Percentiles rank a stretch among this genome's conserved stretches.
phyloP scores from a whole-genome alignment of 1,284 basidiomycete species.

The Ustilago esculenta region DNA sequence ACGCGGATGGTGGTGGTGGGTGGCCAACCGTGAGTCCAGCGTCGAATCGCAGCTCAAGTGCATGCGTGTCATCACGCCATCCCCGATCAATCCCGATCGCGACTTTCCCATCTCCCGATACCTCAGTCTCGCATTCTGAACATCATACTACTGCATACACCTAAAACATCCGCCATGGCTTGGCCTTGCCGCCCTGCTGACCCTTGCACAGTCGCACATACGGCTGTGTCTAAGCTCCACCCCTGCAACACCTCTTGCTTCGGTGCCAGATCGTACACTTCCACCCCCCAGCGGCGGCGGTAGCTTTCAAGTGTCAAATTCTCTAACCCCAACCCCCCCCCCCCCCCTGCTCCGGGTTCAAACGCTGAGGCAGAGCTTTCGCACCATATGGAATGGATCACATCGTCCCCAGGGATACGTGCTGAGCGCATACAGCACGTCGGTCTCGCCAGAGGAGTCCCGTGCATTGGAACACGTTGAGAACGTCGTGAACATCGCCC shows the following conservation, averaged over 20 bases:
- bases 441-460: slow-evolving; percentile 34
- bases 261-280: slow-evolving; percentile 25
- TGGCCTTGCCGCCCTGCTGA: slow-evolving; percentile 6
- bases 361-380: slow-evolving; percentile 9
- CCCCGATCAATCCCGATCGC: no score
- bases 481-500: slow-evolving; percentile 28
- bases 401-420: slow-evolving; percentile 34
- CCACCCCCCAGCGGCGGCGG: slow-evolving; percentile 30
- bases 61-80: no score
- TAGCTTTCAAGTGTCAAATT: slow-evolving; percentile 36
- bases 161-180: no score
- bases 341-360: neutral
- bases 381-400: slow-evolving; percentile 36
- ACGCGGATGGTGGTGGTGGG: no score
- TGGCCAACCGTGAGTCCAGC: neutral
- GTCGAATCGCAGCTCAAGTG: neutral
- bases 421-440: slow-evolving; percentile 26
- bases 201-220: slow-evolving; percentile 16
- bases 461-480: slow-evolving; percentile 40
- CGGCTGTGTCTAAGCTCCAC: slow-evolving; percentile 6
- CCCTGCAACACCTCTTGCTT: slow-evolving; percentile 2
- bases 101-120: no score
- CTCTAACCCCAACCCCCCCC: no score
- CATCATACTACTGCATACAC: no score
- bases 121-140: no score